A percentile compares a stretch with the other conserved stretches of the same genome.
Conservation (phyloP, 345 rosid species). For the Diplotaxis tenuifolia region DNA sequence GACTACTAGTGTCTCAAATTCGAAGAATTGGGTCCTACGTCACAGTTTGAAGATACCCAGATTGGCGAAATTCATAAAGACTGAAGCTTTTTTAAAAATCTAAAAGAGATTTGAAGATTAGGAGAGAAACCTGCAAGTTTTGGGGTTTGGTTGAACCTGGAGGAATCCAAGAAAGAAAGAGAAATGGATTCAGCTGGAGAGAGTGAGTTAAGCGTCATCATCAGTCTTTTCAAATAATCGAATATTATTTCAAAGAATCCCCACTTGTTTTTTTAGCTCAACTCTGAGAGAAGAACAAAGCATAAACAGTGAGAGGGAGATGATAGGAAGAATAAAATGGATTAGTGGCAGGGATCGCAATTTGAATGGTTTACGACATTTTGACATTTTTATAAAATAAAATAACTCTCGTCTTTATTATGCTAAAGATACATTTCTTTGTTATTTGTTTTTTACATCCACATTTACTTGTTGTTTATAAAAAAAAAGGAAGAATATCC, state of each 20-base stretch:
- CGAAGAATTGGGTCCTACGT: neutral
- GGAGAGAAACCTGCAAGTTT: constrained; percentile 56
- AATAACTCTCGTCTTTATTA: neutral
- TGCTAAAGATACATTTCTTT: neutral
- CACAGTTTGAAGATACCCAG: constrained; percentile 10
- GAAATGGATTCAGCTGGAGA: constrained; percentile 61
- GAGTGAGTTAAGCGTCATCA: constrained; percentile 70
- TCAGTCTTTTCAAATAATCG: constrained; percentile 23
- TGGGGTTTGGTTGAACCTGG: constrained; percentile 46
- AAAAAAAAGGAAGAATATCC: neutral
- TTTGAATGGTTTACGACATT: constrained; percentile 15
- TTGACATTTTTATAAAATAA: neutral
- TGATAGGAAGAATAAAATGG: constrained; percentile 11
- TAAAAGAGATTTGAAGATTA: neutral
- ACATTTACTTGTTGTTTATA: too few species aligned
- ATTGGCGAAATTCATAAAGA: constrained; percentile 9
- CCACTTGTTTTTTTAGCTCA: neutral
- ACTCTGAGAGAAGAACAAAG: constrained; percentile 12
- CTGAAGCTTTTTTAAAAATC: neutral
- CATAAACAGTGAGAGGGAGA: constrained; percentile 10
- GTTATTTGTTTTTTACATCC: too few species aligned
- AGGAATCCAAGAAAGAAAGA: constrained; percentile 61
- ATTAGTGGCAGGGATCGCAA: constrained; percentile 11
- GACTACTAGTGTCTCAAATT: neutral
- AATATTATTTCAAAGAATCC: constrained; percentile 17